Base-by-base conservation (phyloP, 2,329 filamentous ascomycete species). In the Exutisphaerella laricina region DNA sequence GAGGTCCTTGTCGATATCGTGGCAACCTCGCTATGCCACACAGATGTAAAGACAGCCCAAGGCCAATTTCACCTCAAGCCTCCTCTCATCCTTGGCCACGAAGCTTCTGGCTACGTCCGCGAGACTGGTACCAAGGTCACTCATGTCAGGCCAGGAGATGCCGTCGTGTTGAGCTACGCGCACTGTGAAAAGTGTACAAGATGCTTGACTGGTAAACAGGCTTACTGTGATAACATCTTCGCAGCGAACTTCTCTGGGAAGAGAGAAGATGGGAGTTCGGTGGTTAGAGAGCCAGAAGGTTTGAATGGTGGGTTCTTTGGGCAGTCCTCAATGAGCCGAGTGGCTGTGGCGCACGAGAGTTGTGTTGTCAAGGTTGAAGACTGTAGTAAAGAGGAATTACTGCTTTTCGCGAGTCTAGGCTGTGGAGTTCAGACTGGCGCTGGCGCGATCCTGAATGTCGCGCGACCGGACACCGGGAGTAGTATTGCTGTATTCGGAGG, bases 381-480 rank as follows among this genome's bases (percentile, higher is more conserved):
- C 1, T 34, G 32, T 12, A 41, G 29, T 12, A 43, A 39, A 33
- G 48, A 52, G 30, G 54, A 57, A 30, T 31, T 57, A 41, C 37
- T 39, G 30, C 35, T 31, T 14, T 54, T 55, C 38, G 47, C 54
- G 6, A 35, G 43, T 20, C 21, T 57, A 14, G 54, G 53, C 4
- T 57, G 54, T 39, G 54, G 54, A 9, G 41, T 55, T 17, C 49
- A 54, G 44, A 57, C 54, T 8, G 54, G 54, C 13, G 49, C 49
- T n/a, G 53, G 53, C 2, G 46, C 51, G 22, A 48, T 56, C 9
- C 20, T 56, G 48, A 35, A 35, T 16, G 45, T 57, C 33, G 49
- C 50, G 8, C 43, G 45, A 35, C 51, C 54, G 4, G n/a, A 34
- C 6, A 37, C 38, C 4, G 42, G 46, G 13, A 47, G 48, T 8